A percentile compares a stretch with the other conserved stretches of the same genome.
Conservation (phyloP, 768 basidiomycete species). For the Naganishia antarctica region DNA sequence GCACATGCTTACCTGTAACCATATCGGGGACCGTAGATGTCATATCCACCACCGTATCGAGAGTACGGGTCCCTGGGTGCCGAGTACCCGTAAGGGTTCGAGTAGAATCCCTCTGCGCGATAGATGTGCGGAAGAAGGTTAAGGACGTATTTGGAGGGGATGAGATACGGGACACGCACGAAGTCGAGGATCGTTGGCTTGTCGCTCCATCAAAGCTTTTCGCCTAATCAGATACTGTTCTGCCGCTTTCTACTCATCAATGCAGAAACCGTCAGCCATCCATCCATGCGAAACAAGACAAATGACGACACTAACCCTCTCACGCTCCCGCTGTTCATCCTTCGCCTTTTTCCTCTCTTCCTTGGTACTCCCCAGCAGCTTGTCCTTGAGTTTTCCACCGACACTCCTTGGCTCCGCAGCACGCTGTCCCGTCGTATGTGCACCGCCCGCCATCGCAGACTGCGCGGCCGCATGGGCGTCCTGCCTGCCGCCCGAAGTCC, state of each 20-base stretch:
- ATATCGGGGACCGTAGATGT: conserved; percentile 20
- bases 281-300: not conserved
- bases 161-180: not conserved
- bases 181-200: conserved; percentile 23
- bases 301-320: conserved; percentile 15
- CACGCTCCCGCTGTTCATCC: conserved; percentile 12
- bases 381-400: conserved; percentile 28
- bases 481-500: not conserved
- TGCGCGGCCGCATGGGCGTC: conserved; percentile 11
- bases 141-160: too few relatives aligned
- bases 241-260: conserved; percentile 21
- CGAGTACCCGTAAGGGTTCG: conserved; percentile 2
- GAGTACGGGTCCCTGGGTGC: conserved; percentile 23
- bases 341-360: conserved; percentile 27
- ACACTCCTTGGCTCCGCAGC: not conserved
- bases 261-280: not conserved
- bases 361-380: conserved; percentile 28
- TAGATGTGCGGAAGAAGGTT: not conserved
- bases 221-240: conserved; percentile 18
- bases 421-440: too few relatives aligned
- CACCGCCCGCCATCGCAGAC: conserved; percentile 2
- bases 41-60: conserved; percentile 26
- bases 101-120: not conserved
- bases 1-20: conserved; percentile 2
- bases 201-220: conserved; percentile 25